Evolutionary conservation across 768 basidiomycete genomes (phyloP), one percentile per base, ranked within the genome.

Genomic region (Inosperma sp.): DNA sequence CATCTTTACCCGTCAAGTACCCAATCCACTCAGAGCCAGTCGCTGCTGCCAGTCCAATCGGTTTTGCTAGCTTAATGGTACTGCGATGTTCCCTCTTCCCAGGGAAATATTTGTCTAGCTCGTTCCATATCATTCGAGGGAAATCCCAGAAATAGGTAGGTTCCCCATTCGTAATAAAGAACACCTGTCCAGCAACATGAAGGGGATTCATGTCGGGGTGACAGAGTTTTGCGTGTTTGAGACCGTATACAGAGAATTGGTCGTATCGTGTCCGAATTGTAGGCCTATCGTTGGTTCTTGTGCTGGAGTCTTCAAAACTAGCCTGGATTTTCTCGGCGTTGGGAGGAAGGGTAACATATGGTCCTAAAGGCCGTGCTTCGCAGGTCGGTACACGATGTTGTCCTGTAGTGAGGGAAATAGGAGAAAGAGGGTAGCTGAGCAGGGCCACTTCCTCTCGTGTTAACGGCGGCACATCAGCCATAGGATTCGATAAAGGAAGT

Each of bases 61-160:
- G 17, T 54, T 75, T 78, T 1, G 88, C 79, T 51, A 96, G 70
- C 44, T 76, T 68, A 59, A 74, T 73, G 12, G 66, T 39, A 26
- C 58, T 56, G 29, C 65, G 67, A 4, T 62, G 62, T 53, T 68
- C 71, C 51, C 79, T 76, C 56, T 73, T 72, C 5, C 78, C 81
- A 13, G 81, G 75, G 62, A 83, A 83, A 43, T 77, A 71, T 41
- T 73, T 71, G 62, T 82, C 81, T 48, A 88, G 76, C 17, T 77
- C 74, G 23, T 76, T 69, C 92, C 91, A 98, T n/a, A 96, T 69
- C 2, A 78, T 68, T 5, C 91, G 79, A 25, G 84, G 76, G 62
- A 95, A 84, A 70, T 96, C 93, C 95, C 95, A 99, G 73, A 97
- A 97, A 68, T 91, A 90, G 49, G 84, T 77, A 2, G 94, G 95